Percentiles rank a stretch among this genome's conserved stretches.
Evolutionary conservation across 768 basidiomycete genomes (phyloP).

Genomic region (Tulasnella calospora): DNA sequence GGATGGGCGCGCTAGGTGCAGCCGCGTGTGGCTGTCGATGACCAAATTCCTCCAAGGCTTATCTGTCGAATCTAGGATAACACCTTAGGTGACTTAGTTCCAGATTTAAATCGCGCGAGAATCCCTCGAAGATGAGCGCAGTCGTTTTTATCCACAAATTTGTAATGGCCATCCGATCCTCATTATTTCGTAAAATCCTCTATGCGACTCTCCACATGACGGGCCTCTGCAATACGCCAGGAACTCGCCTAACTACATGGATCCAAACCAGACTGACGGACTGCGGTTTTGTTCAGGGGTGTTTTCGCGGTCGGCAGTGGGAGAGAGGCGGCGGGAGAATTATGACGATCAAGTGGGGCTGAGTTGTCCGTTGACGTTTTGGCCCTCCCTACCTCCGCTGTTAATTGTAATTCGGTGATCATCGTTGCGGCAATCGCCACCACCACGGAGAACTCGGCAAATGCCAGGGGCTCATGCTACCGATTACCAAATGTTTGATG

Average conservation of each 20-base stretch:
- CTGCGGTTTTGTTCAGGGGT: not conserved
- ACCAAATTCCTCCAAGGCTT: not conserved
- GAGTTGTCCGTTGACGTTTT: not conserved
- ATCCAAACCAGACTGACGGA: not conserved
- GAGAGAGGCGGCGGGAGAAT: not conserved
- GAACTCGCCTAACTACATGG: not conserved
- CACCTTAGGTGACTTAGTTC: not conserved
- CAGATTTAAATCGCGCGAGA: conserved; percentile 3
- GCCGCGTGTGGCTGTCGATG: not conserved
- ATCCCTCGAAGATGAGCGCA: not conserved
- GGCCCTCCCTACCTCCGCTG: not conserved
- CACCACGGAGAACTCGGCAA: not conserved
- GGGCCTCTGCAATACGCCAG: not conserved
- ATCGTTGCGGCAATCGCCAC: not conserved
- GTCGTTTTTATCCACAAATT: not conserved
- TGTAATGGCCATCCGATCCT: not conserved
- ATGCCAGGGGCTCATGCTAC: not conserved
- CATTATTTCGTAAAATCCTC: not conserved
- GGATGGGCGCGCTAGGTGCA: not conserved
- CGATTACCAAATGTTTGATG: not conserved
- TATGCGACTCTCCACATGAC: not conserved
- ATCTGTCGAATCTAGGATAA: conserved; percentile 6
- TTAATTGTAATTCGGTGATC: conserved; percentile 6
- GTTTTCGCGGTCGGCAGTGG: not conserved
- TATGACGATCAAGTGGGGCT: not conserved